Evolutionary conservation across 2,329 filamentous ascomycete genomes (phyloP).

Genomic region (Akanthomyces muscarius): DNA sequence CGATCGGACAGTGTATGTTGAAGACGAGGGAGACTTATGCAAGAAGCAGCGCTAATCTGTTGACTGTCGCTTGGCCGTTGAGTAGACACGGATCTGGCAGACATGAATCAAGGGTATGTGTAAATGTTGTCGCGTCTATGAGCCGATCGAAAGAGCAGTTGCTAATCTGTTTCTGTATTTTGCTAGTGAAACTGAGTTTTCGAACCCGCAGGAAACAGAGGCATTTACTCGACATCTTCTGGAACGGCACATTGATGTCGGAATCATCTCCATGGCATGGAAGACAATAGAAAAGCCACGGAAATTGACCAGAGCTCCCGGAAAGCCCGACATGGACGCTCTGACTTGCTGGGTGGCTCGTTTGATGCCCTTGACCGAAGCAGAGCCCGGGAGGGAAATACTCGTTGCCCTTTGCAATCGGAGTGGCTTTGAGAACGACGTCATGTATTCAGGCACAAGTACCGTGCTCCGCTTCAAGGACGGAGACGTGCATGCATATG

Average conservation of each 20-base stretch:
- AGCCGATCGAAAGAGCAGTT: background rate
- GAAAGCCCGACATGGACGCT: conserved; percentile 67
- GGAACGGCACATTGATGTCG: conserved; percentile 50
- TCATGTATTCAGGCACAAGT: conserved; percentile 70
- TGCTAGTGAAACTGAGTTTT: background rate
- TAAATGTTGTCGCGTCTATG: too few relatives aligned
- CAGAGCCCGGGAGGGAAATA: conserved; percentile 46
- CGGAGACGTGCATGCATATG: conserved; percentile 65
- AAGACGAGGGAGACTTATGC: too few relatives aligned
- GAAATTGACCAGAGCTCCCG: conserved; percentile 42
- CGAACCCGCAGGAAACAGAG: background rate
- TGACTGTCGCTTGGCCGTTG: background rate
- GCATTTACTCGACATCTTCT: conserved; percentile 47
- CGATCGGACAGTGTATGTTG: conserved; percentile 48
- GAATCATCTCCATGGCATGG: conserved; percentile 77
- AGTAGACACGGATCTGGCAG: background rate
- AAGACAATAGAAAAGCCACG: conserved; percentile 54
- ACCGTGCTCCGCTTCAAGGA: conserved; percentile 62
- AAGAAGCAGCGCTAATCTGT: background rate
- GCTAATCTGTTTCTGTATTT: background rate
- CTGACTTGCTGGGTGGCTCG: conserved; percentile 72
- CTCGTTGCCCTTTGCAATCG: conserved; percentile 70
- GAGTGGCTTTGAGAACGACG: conserved; percentile 61
- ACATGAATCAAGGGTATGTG: background rate
- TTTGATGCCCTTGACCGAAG: conserved; percentile 50